Percentiles rank a stretch among this genome's conserved stretches.
These are phyloP conservation scores for Pseudogymnoascus sp. DNA, from an alignment of 2,329 filamentous ascomycete species.

Conservation along the genomic window DNA sequence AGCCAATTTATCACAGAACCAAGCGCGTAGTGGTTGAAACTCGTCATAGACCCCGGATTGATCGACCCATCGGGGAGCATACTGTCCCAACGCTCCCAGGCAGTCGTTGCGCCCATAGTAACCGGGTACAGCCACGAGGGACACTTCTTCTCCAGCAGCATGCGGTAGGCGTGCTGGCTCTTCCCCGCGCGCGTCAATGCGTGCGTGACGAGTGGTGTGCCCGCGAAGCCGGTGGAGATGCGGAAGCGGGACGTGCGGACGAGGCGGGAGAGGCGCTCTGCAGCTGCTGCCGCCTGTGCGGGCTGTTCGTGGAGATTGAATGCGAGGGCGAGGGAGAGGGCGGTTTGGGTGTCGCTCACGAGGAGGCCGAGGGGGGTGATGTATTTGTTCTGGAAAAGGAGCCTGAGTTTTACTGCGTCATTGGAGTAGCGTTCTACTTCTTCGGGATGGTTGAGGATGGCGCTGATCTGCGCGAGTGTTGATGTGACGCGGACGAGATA, in stretches of 20 bases:
- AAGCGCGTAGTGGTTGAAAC: conserved; percentile 31
- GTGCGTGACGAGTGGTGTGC: conserved; percentile 21
- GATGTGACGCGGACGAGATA: conserved; percentile 38
- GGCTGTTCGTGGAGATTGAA: conserved; percentile 18
- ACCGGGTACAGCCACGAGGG: conserved; percentile 32
- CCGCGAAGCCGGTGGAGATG: conserved; percentile 26
- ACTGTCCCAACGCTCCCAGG: conserved; percentile 33
- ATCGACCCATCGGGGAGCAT: conserved; percentile 28
- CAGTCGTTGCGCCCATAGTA: conserved; percentile 30
- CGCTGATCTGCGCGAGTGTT: conserved; percentile 30
- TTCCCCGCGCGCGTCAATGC: conserved; percentile 13
- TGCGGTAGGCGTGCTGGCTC: conserved; percentile 27
- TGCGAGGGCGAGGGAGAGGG: conserved; percentile 20
- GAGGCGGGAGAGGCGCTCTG: conserved; percentile 16
- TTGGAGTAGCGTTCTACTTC: conserved; percentile 21
- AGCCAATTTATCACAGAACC: conserved; percentile 30
- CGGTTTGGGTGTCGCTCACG: conserved; percentile 23
- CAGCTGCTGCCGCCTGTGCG: conserved; percentile 10
- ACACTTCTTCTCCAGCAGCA: conserved; percentile 30
- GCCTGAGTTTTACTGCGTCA: conserved; percentile 18
- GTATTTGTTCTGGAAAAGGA: conserved; percentile 25
- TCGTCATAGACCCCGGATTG: conserved; percentile 31
- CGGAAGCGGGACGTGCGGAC: conserved; percentile 16
- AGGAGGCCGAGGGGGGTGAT: conserved; percentile 19
- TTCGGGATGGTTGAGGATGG: conserved; percentile 25